A percentile compares a stretch with the other conserved stretches of the same genome.
These are phyloP conservation scores for Naganishia cerealis DNA, from an alignment of 1,284 basidiomycete genomes.

Conservation along the genomic window DNA sequence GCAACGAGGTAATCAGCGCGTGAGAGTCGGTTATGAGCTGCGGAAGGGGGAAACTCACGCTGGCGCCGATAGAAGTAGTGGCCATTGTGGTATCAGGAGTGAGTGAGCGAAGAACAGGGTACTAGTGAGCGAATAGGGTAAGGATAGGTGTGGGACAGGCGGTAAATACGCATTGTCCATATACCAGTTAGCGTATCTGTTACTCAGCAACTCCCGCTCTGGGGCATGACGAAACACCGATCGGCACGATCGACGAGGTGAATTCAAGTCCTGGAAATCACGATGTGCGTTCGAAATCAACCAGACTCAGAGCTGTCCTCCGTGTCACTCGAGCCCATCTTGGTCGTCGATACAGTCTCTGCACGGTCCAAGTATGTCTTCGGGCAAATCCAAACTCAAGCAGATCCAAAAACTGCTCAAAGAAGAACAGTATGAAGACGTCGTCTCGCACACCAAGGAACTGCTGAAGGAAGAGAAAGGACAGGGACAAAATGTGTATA, in stretches of 20 bases:
- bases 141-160: neutral
- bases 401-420: conserved; percentile 72
- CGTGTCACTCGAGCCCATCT: too few relatives aligned
- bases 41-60: conserved; percentile 6
- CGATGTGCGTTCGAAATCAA: too few relatives aligned
- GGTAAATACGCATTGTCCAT: too few relatives aligned
- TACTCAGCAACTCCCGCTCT: neutral
- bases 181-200: neutral
- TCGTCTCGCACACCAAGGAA: conserved; percentile 45
- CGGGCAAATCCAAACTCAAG: conserved; percentile 73
- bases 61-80: conserved; percentile 23
- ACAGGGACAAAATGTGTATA: conserved; percentile 65
- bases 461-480: conserved; percentile 60
- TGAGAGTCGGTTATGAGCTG: neutral
- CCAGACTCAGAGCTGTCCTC: too few relatives aligned
- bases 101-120: neutral
- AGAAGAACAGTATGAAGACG: conserved; percentile 71
- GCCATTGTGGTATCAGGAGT: conserved; percentile 17
- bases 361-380: conserved; percentile 40
- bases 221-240: conserved; percentile 16
- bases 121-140: neutral
- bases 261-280: too few relatives aligned
- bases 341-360: too few relatives aligned
- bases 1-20: neutral
- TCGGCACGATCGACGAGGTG: too few relatives aligned